Evolutionary conservation across 495 filamentous ascomycete species (phyloP), one percentile per base, ranked within the genome.

Genomic region (Xylaria telfairii): DNA sequence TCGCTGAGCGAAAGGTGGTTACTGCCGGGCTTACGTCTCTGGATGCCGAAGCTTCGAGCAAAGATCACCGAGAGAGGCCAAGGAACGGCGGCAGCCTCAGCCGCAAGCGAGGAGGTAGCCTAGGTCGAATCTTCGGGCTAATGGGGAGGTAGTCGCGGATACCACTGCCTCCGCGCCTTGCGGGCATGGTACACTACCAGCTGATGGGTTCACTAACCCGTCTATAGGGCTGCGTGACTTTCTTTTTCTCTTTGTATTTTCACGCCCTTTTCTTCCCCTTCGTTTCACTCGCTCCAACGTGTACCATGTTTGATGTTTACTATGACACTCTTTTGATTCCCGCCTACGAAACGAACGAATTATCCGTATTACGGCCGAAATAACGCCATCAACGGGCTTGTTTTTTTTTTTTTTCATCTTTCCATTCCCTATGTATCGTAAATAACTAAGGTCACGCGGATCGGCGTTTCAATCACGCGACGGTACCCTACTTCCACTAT

Each of bases 21-120:
- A 44, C 37, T 24, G n/a, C 19, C 19, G 17, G 30, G 28, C 41
- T 49, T n/a, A 13, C 21, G 17, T 26, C 67, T 37, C 53, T 67
- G 4, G 60, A 41, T 2, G 71, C 71, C 39, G 73, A 28, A 12
- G 44, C 53, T 30, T 69, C 72, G 5, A 68, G 70, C 3, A 53
- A 71, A 19, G 66, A 70, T 15, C 42, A 4, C 44, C 62, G 39
- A 0, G 72, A 71, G 10, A 71, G 68, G 39, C 49, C 65, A 24
- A 69, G 64, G n/a, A 57, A 62, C 4, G 61, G 57, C 8, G 64
- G 62, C 24, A 68, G 62, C 26, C 53, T 66, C 37, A 64, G 61
- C 37, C 76, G 76, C 56, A 74, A 72, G 47, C 76, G 76, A 32
- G 76, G 76, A 32, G 76, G 76, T 28, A 78, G 76, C 37, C 47